Evolutionary conservation across 2,329 filamentous ascomycete genomes (phyloP), one percentile per base, ranked within the genome.

Genomic region (Hymenoscyphus fructigenus): DNA sequence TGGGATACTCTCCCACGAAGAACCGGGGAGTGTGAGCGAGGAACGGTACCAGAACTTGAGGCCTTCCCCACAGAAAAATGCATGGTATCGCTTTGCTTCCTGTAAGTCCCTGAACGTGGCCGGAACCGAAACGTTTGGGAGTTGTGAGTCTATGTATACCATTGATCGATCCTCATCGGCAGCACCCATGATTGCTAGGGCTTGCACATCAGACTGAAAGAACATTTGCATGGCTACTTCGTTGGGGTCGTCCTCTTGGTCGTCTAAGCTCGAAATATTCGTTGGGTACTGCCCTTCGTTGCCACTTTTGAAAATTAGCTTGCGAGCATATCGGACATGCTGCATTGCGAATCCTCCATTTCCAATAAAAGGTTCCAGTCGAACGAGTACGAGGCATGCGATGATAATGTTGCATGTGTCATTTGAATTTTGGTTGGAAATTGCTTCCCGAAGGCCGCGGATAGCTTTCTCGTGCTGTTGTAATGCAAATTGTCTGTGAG

Each of bases 111-210:
- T 65, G 67, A 81, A 76, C 1, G 78, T 79, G n/a, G 83, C 75
- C 9, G 80, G 81, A 29, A 56, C 32, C 9, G 60, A 56, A 65
- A 88, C 82, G 28, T n/a, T 44, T 9, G 87, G 84, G 26, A 84
- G 79, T 1, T 84, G 84, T 63, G 87, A 87, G 70, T 88, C 84
- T 69, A 88, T 87, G 47, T 84, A 84, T 82, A 88, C 83, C 70
- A 87, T 85, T 68, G 88, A 87, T 0, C 85, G 86, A 70, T 87
- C 87, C 56, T 85, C 85, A 72, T 87, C 62, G 41, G 66, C 60
- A 53, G 47, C n/a, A 10, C 71, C 69, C 47, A 67, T 68, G 15
- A 65, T 57, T 15, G 50, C 65, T 9, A 70, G 53, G 5, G 67
- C 66, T 59, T 70, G 85, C 53, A 88, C 85, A 5, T 85, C 85